Evolutionary conservation across 225 moss, liverwort and hornwort genomes (phyloP).

Genomic region (Ulota crispa): DNA sequence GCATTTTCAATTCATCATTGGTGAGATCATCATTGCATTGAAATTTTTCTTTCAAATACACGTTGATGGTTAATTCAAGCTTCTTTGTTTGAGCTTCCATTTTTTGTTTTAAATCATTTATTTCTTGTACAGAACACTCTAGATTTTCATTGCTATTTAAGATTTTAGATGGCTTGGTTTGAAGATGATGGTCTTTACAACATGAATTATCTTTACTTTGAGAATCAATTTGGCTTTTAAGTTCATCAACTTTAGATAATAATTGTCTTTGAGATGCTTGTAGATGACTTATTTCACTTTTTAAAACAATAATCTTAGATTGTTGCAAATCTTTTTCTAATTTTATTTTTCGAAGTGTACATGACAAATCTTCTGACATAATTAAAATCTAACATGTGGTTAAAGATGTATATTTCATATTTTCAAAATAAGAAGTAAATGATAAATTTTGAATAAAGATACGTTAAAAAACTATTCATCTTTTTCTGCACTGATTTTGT

Average conservation of each 20-base stretch:
- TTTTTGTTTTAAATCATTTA: constrained; percentile 23
- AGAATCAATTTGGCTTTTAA: neutral
- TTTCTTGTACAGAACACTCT: neutral
- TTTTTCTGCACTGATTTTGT: too few species aligned
- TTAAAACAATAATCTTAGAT: neutral
- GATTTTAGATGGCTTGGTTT: neutral
- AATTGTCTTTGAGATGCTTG: constrained; percentile 11
- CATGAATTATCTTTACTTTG: neutral
- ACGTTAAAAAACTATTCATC: neutral
- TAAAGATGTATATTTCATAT: neutral
- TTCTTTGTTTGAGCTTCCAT: constrained; percentile 38
- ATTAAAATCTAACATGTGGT: neutral
- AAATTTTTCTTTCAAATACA: constrained; percentile 35
- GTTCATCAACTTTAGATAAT: neutral
- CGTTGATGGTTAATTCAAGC: constrained; percentile 30
- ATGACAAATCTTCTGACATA: neutral
- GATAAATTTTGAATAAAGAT: neutral
- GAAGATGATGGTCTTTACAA: constrained; percentile 15
- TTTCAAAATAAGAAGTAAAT: neutral
- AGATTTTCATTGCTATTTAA: neutral
- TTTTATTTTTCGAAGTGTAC: neutral
- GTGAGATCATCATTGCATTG: constrained; percentile 8
- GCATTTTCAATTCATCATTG: constrained; percentile 41
- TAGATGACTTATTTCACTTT: constrained; percentile 6
- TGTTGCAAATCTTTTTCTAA: constrained; percentile 17